Evolutionary conservation across 345 rosid genomes (phyloP), one percentile per base, ranked within the genome.

Genomic region (Acer saccharum): DNA sequence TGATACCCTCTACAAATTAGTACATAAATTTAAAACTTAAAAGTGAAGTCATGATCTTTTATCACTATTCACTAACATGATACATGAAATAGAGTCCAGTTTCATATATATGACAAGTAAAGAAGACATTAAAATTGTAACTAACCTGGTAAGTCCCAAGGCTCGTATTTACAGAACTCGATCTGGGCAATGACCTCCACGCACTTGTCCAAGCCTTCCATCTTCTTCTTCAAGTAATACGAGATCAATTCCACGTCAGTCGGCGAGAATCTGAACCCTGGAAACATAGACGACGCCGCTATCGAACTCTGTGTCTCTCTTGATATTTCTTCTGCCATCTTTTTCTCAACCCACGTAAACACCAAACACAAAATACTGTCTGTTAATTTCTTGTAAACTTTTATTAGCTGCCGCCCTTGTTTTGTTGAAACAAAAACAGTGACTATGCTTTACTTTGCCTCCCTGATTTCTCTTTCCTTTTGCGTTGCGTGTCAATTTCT

Each of bases 131-230:
- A 43, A 57, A 60, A 17, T 44, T 32, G 41, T 0, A 60, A 95
- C 98, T 0, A 60, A 95, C 98, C 97, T 71, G 97, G 99, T 65
- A 95, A 86, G 83, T 93, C 97, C 98, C 99, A 93, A 2, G 99
- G 97, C 85, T 93, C 98, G 61, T 82, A 72, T 71, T 80, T 85
- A 82, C 94, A 92, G 77, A 95, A 87, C 39, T 95, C 98, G 25
- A 95, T 79, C 74, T 92, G 92, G 0, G 93, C 23, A 68, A 95
- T 90, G 57, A 93, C 92, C 65, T 89, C 98, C 1, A 93, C 93
- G 17, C 91, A 86, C 66, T 83, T 77, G 20, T 90, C 96, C n/a
- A 77, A 77, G 5, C 98, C 97, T 6, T 90, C 90, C 65, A 90
- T 67, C 90, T 93, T 95, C 88, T 88, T 92, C 82, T 78, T 87